Evolutionary conservation across 352 stramenopile genomes (phyloP).

Genomic region (Phytopythium helicoides): DNA sequence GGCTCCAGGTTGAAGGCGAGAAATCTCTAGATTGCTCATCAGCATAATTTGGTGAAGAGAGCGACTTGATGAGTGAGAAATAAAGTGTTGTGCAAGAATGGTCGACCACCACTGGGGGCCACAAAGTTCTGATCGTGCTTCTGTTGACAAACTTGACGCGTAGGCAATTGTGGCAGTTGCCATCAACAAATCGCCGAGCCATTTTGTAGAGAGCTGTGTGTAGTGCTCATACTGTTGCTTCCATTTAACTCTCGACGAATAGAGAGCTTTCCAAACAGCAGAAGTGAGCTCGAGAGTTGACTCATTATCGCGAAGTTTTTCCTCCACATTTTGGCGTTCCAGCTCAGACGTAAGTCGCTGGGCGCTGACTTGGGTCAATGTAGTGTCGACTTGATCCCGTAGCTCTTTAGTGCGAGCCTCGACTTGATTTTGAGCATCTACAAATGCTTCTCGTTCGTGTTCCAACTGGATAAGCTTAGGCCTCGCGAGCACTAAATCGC

Average conservation of each 20-base stretch:
- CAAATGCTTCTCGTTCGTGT: slow-evolving; percentile 42
- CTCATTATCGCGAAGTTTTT: slow-evolving; percentile 45
- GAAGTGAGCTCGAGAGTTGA: slow-evolving; percentile 52
- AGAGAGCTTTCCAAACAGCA: slow-evolving; percentile 53
- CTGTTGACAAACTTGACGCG: slow-evolving; percentile 20
- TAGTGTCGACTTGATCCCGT: slow-evolving; percentile 31
- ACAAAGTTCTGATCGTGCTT: slow-evolving; percentile 9
- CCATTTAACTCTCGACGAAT: slow-evolving; percentile 45
- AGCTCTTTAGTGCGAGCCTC: slow-evolving; percentile 30
- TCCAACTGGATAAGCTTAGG: slow-evolving; percentile 56
- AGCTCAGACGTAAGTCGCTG: slow-evolving; percentile 46
- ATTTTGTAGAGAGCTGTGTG: slow-evolving; percentile 33
- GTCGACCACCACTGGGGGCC: slow-evolving; percentile 32
- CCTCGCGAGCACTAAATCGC: slow-evolving; percentile 47
- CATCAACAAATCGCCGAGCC: slow-evolving; percentile 63
- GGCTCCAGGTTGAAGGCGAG: slow-evolving; percentile 43
- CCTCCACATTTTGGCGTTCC: slow-evolving; percentile 45
- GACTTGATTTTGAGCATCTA: slow-evolving; percentile 31
- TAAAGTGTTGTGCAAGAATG: slow-evolving; percentile 21
- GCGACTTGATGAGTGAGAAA: slow-evolving; percentile 26
- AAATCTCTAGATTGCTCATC: slow-evolving; percentile 26
- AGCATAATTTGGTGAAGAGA: slow-evolving; percentile 30
- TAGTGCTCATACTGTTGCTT: slow-evolving; percentile 33
- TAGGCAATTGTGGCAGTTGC: slow-evolving; percentile 54
- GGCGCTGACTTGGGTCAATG: slow-evolving; percentile 23